phyloP scores from a whole-genome alignment of 192 early-diverging fungal genomes.

The Phycomyces blakesleeanus region DNA sequence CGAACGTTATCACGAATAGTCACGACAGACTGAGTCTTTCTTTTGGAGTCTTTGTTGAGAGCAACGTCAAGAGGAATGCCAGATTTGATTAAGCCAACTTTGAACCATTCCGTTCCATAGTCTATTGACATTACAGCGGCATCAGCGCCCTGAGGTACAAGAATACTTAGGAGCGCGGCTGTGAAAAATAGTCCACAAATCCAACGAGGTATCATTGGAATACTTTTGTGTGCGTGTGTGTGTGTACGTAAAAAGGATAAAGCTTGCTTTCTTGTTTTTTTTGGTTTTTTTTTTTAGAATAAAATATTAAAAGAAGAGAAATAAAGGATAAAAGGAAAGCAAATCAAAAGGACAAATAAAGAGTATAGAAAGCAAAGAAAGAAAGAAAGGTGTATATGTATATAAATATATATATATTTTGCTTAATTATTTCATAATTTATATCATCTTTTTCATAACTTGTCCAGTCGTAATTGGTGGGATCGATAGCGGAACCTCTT shows the following conservation, averaged over 20 bases:
- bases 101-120: conserved; percentile 97
- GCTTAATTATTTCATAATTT: not conserved
- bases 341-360: not conserved
- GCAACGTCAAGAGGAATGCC: conserved; percentile 90
- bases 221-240: no score
- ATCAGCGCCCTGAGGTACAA: conserved; percentile 14
- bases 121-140: conserved; percentile 93
- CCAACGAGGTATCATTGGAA: conserved; percentile 6
- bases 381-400: not conserved
- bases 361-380: not conserved
- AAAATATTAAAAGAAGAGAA: conserved; percentile 1
- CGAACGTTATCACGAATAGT: conserved; percentile 78
- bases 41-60: conserved; percentile 92
- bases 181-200: conserved; percentile 20
- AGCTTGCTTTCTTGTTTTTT: no score
- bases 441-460: not conserved
- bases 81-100: conserved; percentile 88
- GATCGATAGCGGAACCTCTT: not conserved
- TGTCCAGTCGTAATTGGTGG: conserved; percentile 3
- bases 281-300: no score
- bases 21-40: conserved; percentile 86
- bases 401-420: no score
- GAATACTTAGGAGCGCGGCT: conserved; percentile 29
- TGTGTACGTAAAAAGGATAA: no score
- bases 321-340: not conserved